Evolutionary conservation across 768 basidiomycete species (phyloP).

Genomic region (Gloeopeniophorella convolvens): DNA sequence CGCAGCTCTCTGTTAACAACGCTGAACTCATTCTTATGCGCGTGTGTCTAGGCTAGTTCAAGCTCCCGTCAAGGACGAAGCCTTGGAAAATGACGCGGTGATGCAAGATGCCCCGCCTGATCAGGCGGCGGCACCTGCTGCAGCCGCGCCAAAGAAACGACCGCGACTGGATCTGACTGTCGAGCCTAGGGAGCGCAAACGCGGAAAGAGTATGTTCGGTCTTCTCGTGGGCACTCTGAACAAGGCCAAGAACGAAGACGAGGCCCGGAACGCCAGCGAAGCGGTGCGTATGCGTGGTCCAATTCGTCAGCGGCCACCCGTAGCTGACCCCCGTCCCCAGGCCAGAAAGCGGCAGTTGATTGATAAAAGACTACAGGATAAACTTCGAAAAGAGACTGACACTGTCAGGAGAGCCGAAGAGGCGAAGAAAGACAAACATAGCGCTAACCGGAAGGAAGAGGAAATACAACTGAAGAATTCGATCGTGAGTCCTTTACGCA

Average conservation of each 20-base stretch:
- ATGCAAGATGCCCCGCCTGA: conserved; percentile 22
- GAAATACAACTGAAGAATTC: conserved; percentile 77
- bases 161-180: conserved; percentile 65
- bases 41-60: conserved; percentile 1
- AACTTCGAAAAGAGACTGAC: conserved; percentile 80
- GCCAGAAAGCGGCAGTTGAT: conserved; percentile 80
- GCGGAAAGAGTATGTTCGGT: conserved; percentile 86
- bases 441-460: conserved; percentile 74
- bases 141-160: conserved; percentile 46
- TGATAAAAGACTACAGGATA: conserved; percentile 80
- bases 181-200: conserved; percentile 60
- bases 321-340: conserved; percentile 30
- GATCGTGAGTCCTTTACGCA: conserved; percentile 44
- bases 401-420: conserved; percentile 81
- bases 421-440: conserved; percentile 75
- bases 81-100: conserved; percentile 15
- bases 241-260: conserved; percentile 84
- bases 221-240: conserved; percentile 76
- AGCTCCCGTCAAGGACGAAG: conserved; percentile 2
- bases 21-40: neutral
- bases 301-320: neutral
- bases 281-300: conserved; percentile 42
- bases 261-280: conserved; percentile 78
- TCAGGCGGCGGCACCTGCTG: conserved; percentile 22
- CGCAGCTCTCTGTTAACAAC: neutral